These are phyloP conservation scores for Gyromitra esculenta DNA, from an alignment of 2,329 filamentous ascomycete genomes.

Conservation along the genomic window DNA sequence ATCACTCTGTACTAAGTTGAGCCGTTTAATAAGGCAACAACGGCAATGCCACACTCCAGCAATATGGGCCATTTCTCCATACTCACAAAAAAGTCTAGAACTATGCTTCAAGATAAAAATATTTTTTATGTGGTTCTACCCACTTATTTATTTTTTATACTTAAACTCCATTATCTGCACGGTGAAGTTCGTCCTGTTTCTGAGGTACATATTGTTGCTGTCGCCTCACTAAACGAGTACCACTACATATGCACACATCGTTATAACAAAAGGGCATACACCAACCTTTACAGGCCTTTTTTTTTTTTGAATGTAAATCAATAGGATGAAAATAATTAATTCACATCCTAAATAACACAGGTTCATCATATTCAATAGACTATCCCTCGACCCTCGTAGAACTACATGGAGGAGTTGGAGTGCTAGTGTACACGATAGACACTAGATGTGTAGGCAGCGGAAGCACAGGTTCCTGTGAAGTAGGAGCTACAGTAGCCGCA, in stretches of 20 bases:
- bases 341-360: background rate
- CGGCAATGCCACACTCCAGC: no score
- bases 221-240: background rate
- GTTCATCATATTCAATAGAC: background rate
- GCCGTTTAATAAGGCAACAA: no score
- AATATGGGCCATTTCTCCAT: no score
- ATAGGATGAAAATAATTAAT: background rate
- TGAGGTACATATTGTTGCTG: no score
- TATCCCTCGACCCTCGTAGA: slow-evolving; percentile 7
- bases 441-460: slow-evolving; percentile 21
- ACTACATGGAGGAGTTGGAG: background rate
- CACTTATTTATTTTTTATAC: no score
- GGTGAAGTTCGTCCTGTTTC: no score
- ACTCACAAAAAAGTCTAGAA: no score
- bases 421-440: background rate
- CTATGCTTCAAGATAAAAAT: no score
- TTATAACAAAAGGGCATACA: slow-evolving; percentile 9
- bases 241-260: background rate
- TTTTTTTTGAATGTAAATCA: background rate
- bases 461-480: slow-evolving; percentile 24
- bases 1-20: no score
- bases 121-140: no score
- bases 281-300: background rate
- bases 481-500: background rate
- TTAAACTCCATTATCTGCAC: no score